These are phyloP conservation scores for Tagetes erecta DNA, from an alignment of 129 eudicot genomes.

Conservation along the genomic window DNA sequence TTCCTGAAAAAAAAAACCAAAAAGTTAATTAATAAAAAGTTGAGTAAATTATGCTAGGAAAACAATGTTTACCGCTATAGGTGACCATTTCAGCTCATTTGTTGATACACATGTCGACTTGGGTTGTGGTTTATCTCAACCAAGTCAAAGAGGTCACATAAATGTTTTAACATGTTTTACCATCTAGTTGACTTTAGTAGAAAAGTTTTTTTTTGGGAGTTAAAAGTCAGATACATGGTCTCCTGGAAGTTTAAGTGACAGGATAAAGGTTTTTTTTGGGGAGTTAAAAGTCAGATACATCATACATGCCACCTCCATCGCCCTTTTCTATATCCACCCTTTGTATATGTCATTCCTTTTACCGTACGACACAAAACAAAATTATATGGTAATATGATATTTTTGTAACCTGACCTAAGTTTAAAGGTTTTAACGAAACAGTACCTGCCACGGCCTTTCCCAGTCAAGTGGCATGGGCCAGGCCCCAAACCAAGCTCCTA, in stretches of 20 bases:
- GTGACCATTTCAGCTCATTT: background rate
- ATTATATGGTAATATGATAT: background rate
- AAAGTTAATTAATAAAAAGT: background rate
- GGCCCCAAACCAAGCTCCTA: conserved; percentile 73
- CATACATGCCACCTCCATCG: background rate
- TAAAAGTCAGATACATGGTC: background rate
- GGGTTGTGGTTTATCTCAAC: background rate
- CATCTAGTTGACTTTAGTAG: background rate
- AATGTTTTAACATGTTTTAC: background rate
- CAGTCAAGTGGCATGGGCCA: conserved; percentile 39
- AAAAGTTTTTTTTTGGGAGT: too few relatives aligned
- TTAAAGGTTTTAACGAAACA: background rate
- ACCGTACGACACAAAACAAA: background rate
- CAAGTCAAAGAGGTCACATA: background rate
- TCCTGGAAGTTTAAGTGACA: background rate
- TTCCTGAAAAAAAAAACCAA: background rate
- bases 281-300: background rate
- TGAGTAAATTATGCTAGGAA: background rate
- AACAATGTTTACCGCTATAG: background rate
- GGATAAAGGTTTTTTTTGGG: too few relatives aligned
- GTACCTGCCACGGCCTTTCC: conserved; percentile 99
- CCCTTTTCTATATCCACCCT: conserved; percentile 2
- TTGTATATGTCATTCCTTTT: background rate
- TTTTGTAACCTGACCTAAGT: background rate
- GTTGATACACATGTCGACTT: background rate